Conservation (phyloP, 1,139 yeast species). For the Maudiozyma humilis region DNA sequence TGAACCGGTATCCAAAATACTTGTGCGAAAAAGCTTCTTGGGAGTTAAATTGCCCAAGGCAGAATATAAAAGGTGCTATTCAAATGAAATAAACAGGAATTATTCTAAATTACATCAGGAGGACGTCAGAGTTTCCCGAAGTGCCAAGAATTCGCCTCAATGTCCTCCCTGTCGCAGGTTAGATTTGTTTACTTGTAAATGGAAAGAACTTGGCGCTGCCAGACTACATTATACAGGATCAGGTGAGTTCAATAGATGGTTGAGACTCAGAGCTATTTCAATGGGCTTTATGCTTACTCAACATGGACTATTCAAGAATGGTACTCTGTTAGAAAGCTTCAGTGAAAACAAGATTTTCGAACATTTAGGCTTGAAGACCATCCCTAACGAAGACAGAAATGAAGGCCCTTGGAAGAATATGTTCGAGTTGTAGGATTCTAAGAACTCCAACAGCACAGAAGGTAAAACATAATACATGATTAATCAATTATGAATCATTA, state of each 20-base stretch:
- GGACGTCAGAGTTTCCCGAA: conserved; percentile 22
- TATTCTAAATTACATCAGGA: conserved; percentile 9
- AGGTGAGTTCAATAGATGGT: conserved; percentile 44
- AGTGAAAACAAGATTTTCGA: conserved; percentile 44
- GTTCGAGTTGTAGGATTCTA: not conserved
- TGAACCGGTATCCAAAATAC: too few species aligned
- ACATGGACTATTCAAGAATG: conserved; percentile 40
- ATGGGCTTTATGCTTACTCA: conserved; percentile 42
- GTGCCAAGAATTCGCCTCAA: conserved; percentile 13
- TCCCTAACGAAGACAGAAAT: conserved; percentile 39
- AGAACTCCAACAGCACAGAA: too few species aligned
- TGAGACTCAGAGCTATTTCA: conserved; percentile 40
- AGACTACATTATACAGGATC: conserved; percentile 54
- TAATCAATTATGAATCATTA: conserved; percentile 5
- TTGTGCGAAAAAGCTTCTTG: too few species aligned
- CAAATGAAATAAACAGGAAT: too few species aligned
- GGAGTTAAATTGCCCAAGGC: too few species aligned
- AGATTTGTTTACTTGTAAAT: conserved; percentile 47
- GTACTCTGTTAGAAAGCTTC: conserved; percentile 37
- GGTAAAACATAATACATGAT: not conserved
- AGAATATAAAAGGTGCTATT: too few species aligned
- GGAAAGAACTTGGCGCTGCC: conserved; percentile 45
- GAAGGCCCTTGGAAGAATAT: conserved; percentile 11
- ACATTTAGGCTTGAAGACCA: conserved; percentile 38
- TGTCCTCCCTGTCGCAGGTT: conserved; percentile 41